These are phyloP conservation scores for Eucalyptus tenuipes DNA, from an alignment of 345 rosid genomes.

Conservation along the genomic window DNA sequence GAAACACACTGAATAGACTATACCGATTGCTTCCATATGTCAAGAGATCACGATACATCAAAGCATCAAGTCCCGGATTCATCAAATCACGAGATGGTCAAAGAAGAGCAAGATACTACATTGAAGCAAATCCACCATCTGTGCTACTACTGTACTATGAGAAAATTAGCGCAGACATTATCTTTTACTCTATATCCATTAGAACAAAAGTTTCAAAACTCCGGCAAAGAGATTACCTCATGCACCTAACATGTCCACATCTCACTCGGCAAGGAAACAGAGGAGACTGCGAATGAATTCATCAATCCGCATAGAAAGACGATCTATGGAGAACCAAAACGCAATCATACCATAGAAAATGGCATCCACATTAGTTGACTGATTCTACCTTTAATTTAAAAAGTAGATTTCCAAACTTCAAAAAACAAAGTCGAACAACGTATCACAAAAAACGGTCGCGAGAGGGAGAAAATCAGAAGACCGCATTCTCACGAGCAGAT, in stretches of 20 bases:
- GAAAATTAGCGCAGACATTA: background rate
- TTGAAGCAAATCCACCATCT: background rate
- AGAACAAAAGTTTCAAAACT: background rate
- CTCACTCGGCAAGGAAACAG: background rate
- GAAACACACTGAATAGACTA: background rate
- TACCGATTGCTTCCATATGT: background rate
- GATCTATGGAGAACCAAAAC: background rate
- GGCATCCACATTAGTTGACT: background rate
- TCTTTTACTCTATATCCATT: background rate
- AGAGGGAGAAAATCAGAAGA: background rate
- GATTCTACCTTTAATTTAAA: background rate
- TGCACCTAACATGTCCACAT: background rate
- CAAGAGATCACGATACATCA: background rate
- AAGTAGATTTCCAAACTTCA: background rate
- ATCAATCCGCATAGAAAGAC: background rate
- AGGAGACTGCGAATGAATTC: background rate
- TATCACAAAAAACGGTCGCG: background rate
- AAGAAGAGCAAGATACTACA: background rate
- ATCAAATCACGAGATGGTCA: background rate
- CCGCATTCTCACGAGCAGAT: background rate
- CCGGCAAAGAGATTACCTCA: background rate
- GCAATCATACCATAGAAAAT: background rate
- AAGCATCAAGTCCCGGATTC: background rate
- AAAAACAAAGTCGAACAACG: background rate
- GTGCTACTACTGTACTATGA: background rate